Conservation (phyloP, 208 protist genomes). For the Leishmania major region DNA sequence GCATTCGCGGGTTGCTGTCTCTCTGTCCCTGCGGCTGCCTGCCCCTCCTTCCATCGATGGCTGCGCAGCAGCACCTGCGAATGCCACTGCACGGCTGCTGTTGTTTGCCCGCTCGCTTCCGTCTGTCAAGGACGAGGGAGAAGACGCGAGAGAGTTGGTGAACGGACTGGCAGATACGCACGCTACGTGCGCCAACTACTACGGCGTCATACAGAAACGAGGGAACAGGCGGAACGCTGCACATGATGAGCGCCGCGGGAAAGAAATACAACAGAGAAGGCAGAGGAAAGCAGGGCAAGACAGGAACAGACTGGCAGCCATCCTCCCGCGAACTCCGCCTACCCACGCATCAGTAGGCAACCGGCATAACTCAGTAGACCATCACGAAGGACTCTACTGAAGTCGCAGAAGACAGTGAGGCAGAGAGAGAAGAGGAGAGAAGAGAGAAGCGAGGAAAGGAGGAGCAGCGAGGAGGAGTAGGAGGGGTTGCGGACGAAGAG, state of each 20-base stretch:
- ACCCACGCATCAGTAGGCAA: background rate
- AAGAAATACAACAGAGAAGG: constrained; percentile 1
- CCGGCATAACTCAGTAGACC: background rate
- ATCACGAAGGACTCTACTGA: background rate
- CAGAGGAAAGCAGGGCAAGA: constrained; percentile 1
- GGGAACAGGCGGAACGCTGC: background rate
- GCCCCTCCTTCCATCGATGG: background rate
- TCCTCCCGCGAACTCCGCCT: background rate
- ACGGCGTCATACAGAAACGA: background rate
- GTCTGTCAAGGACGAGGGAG: background rate
- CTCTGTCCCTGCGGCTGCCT: background rate
- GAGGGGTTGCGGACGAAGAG: background rate
- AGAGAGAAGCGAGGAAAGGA: too few species aligned
- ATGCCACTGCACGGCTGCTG: background rate
- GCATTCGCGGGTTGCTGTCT: background rate
- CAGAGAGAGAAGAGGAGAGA: background rate
- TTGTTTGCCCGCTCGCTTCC: background rate
- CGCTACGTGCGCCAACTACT: background rate
- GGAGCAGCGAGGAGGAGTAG: background rate
- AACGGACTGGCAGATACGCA: background rate
- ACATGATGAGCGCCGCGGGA: background rate
- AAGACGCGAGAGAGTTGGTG: background rate
- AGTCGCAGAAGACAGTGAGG: background rate
- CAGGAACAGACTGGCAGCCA: background rate
- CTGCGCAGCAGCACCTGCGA: background rate